Evolutionary conservation across 192 early-diverging fungal species (phyloP).

Genomic region (Coemansia sp.): DNA sequence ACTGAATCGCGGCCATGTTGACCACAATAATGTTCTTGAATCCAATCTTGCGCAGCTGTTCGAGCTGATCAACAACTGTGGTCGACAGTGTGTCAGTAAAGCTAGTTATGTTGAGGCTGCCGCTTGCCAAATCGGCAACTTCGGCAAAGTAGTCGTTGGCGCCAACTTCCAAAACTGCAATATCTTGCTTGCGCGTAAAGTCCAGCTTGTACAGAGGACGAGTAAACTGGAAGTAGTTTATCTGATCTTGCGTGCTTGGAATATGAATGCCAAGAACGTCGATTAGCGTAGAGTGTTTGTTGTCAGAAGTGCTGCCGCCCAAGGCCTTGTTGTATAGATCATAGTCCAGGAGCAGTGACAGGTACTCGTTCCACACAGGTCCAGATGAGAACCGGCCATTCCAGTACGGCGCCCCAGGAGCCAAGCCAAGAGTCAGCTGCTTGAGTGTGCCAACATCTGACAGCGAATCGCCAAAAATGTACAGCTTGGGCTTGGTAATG

Average conservation of each 20-base stretch:
- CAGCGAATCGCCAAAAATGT: slow-evolving; percentile 35
- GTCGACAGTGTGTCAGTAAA: slow-evolving; percentile 15
- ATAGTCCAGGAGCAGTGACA: slow-evolving; percentile 12
- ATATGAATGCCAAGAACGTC: slow-evolving; percentile 17
- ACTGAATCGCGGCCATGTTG: slow-evolving; percentile 37
- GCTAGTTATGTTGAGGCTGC: slow-evolving; percentile 11
- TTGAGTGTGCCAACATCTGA: slow-evolving; percentile 38
- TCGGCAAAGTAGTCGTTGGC: slow-evolving; percentile 39
- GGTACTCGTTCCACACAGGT: slow-evolving; percentile 43
- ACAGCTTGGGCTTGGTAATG: slow-evolving; percentile 10
- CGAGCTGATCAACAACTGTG: slow-evolving; percentile 20
- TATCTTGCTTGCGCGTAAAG: slow-evolving; percentile 14
- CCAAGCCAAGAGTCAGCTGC: slow-evolving; percentile 25
- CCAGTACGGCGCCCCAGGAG: slow-evolving; percentile 29
- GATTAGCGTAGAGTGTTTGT: slow-evolving; percentile 16
- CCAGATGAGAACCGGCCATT: slow-evolving; percentile 34
- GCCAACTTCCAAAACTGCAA: slow-evolving; percentile 28
- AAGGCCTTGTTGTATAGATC: slow-evolving; percentile 38
- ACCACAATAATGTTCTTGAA: slow-evolving; percentile 32
- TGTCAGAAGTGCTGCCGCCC: slow-evolving; percentile 30
- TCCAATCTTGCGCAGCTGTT: slow-evolving; percentile 28
- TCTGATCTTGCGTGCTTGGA: slow-evolving; percentile 34
- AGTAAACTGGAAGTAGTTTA: slow-evolving; percentile 34
- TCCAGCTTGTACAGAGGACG: slow-evolving; percentile 15
- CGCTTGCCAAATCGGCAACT: background rate